These are phyloP conservation scores for Rhizopus arrhizus DNA, from an alignment of 371 early-diverging fungal species.

Conservation along the genomic window DNA sequence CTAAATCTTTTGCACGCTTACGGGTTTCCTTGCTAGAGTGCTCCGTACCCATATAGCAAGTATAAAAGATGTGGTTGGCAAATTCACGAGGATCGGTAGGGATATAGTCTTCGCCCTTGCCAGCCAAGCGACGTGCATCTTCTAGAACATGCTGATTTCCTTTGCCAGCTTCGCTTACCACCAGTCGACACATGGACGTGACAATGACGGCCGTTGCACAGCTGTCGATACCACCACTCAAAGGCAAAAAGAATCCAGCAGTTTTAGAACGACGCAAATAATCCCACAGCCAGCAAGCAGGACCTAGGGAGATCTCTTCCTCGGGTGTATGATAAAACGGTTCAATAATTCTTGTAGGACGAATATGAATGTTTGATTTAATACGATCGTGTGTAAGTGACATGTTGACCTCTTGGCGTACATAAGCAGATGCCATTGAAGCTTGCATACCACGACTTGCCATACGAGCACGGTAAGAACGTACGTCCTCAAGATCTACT, in stretches of 20 bases:
- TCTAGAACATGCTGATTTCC: conserved; percentile 74
- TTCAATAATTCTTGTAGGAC: conserved; percentile 34
- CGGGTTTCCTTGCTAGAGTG: conserved; percentile 91
- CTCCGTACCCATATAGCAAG: conserved; percentile 93
- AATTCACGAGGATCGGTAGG: conserved; percentile 85
- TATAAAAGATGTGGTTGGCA: conserved; percentile 85
- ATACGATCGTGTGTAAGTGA: conserved; percentile 54
- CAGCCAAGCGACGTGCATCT: conserved; percentile 76
- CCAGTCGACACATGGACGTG: conserved; percentile 92
- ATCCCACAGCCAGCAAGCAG: conserved; percentile 99
- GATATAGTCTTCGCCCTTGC: conserved; percentile 55
- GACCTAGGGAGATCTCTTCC: conserved; percentile 90
- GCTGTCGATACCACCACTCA: conserved; percentile 97
- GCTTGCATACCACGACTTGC: conserved; percentile 87
- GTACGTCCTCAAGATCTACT: conserved; percentile 88
- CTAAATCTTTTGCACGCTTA: conserved; percentile 77
- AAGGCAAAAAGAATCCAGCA: conserved; percentile 92
- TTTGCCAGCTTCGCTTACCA: conserved; percentile 65
- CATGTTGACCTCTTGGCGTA: conserved; percentile 63
- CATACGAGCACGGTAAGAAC: conserved; percentile 74
- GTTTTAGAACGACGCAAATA: conserved; percentile 90
- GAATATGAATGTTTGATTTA: conserved; percentile 38
- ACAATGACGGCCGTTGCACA: conserved; percentile 94
- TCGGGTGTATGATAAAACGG: conserved; percentile 65
- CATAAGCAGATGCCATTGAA: conserved; percentile 58